A percentile compares a stretch with the other conserved stretches of the same genome.
Conservation (phyloP, 148 eudicot species). For the Bassia scoparia region DNA sequence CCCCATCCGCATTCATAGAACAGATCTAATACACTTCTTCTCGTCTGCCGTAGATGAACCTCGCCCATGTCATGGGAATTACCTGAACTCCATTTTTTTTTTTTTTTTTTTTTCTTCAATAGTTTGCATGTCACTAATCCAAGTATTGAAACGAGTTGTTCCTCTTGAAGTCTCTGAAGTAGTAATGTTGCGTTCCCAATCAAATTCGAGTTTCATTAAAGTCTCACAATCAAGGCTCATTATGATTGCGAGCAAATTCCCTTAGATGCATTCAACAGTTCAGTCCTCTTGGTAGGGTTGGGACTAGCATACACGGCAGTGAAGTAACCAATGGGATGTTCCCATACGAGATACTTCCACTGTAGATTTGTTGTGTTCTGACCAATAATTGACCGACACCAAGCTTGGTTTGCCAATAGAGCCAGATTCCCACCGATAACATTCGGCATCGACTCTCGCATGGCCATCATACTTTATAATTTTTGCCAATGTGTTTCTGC, state of each 20-base stretch:
- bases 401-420: too few relatives aligned
- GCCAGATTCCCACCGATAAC: too few relatives aligned
- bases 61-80: neutral
- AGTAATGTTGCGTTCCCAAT: too few relatives aligned
- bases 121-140: neutral
- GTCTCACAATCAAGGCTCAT: too few relatives aligned
- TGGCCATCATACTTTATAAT: too few relatives aligned
- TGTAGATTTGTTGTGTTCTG: neutral
- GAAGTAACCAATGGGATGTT: conserved; percentile 1
- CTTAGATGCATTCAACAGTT: neutral
- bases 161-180: neutral
- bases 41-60: neutral
- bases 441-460: too few relatives aligned
- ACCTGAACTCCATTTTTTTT: neutral
- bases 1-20: neutral
- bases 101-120: too few relatives aligned
- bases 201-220: too few relatives aligned
- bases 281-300: neutral
- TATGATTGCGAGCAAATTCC: neutral
- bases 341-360: neutral
- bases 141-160: neutral
- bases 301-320: neutral
- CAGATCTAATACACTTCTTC: neutral
- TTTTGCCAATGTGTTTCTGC: too few relatives aligned
- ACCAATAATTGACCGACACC: too few relatives aligned